Conservation (phyloP, 306 rosid genomes). For the Malus sylvestris region DNA sequence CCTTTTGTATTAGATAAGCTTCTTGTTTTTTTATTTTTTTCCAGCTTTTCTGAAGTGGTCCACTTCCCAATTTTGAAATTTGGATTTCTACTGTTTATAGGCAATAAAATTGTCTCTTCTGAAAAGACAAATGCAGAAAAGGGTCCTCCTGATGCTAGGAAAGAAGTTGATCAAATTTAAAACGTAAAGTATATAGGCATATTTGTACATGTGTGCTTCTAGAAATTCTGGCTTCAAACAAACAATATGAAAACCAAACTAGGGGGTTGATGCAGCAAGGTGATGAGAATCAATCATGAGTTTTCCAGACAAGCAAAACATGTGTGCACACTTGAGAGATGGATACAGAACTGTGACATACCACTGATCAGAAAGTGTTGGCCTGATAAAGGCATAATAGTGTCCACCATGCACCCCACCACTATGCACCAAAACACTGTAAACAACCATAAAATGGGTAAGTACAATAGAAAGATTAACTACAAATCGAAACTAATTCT, state of each 20-base stretch:
- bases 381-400: slow-evolving; percentile 96
- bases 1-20: background rate
- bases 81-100: background rate
- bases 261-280: background rate
- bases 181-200: background rate
- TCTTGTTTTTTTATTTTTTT: background rate
- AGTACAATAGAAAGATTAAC: background rate
- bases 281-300: background rate
- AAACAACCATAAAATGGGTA: slow-evolving; percentile 12
- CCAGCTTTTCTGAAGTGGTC: background rate
- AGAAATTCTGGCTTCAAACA: background rate
- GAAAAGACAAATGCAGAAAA: background rate
- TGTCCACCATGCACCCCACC: slow-evolving; percentile 99
- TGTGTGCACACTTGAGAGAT: background rate
- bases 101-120: background rate
- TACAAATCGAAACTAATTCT: background rate
- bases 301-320: slow-evolving; percentile 1
- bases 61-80: background rate
- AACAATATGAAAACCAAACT: background rate
- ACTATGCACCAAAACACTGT: slow-evolving; percentile 97
- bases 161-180: background rate
- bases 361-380: slow-evolving; percentile 94
- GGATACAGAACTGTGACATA: slow-evolving; percentile 22
- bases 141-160: background rate
- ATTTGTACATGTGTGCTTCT: background rate